Conservation (phyloP, 257 asterid genomes). For the Apocynum venetum region DNA sequence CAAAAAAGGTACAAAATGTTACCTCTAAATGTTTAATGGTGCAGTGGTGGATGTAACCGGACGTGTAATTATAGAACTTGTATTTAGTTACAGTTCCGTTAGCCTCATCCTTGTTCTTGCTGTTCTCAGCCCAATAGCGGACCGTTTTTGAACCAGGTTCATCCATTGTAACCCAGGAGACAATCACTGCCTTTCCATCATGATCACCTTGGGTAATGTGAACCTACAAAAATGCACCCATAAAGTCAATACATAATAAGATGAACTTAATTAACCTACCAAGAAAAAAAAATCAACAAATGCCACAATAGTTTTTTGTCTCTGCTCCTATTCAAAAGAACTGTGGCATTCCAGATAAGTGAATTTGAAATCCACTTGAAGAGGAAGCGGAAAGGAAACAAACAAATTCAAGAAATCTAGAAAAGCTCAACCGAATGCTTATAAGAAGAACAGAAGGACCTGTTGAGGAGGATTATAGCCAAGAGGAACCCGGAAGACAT, state of each 20-base stretch:
- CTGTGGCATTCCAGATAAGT: not conserved
- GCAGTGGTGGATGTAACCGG: slow-evolving; percentile 81
- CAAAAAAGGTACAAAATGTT: not conserved
- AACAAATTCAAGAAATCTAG: not conserved
- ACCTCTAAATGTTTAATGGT: slow-evolving; percentile 55
- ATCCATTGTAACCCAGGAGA: slow-evolving; percentile 85
- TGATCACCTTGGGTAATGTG: slow-evolving; percentile 93
- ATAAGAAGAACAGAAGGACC: slow-evolving; percentile 27
- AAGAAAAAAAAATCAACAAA: not conserved
- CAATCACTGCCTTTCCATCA: slow-evolving; percentile 75
- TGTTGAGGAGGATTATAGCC: slow-evolving; percentile 96
- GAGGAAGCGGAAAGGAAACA: too few species aligned
- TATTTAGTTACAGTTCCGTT: slow-evolving; percentile 44
- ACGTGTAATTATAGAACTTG: slow-evolving; percentile 60
- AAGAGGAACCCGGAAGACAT: slow-evolving; percentile 69
- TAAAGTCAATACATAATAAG: slow-evolving; percentile 6
- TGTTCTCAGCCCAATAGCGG: slow-evolving; percentile 55
- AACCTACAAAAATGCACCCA: slow-evolving; percentile 40
- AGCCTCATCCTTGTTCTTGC: slow-evolving; percentile 30
- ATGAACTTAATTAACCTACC: not conserved
- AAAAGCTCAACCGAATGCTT: not conserved
- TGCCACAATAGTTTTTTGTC: not conserved
- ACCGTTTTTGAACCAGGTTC: slow-evolving; percentile 60
- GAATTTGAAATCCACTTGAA: not conserved
- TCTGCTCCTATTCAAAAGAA: not conserved